Evolutionary conservation across 2,329 filamentous ascomycete genomes (phyloP).

Genomic region (Penicillium aurantiogriseum): DNA sequence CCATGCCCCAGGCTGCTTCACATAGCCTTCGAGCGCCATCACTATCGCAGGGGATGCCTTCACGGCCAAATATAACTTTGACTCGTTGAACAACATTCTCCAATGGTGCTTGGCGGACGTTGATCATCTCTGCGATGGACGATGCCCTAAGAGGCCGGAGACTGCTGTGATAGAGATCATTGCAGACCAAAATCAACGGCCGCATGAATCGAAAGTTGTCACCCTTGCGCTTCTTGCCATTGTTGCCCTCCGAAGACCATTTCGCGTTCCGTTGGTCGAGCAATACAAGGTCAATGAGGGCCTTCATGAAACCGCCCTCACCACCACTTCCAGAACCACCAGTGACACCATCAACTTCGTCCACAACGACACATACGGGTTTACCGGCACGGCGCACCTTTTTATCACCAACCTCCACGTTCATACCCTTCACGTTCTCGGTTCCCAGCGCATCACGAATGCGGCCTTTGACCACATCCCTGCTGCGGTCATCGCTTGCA

Average conservation of each 20-base stretch:
- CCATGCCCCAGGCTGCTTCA: conserved; percentile 65
- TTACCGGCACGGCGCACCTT: conserved; percentile 69
- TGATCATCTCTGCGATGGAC: conserved; percentile 80
- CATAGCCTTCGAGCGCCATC: conserved; percentile 77
- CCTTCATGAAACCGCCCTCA: conserved; percentile 93
- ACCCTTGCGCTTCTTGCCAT: conserved; percentile 60
- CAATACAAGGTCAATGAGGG: conserved; percentile 83
- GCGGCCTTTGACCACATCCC: conserved; percentile 82
- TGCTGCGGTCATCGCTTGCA: conserved; percentile 90
- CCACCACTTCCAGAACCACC: conserved; percentile 72
- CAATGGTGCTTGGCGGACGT: conserved; percentile 82
- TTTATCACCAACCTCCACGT: conserved; percentile 46
- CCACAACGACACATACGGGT: conserved; percentile 89
- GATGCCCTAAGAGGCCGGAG: conserved; percentile 84
- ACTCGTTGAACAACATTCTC: conserved; percentile 81
- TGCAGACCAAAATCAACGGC: conserved; percentile 91
- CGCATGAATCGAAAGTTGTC: conserved; percentile 85
- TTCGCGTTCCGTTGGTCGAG: conserved; percentile 78
- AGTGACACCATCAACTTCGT: conserved; percentile 94
- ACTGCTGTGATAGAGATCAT: conserved; percentile 91
- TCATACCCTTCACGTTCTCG: conserved; percentile 78
- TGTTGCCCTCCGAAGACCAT: conserved; percentile 27
- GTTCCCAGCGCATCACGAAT: conserved; percentile 92
- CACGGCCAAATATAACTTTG: conserved; percentile 80
- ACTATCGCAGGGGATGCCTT: conserved; percentile 82